A percentile compares a stretch with the other conserved stretches of the same genome.
phyloP scores from a whole-genome alignment of 2,329 filamentous ascomycete species.

The Colletotrichum sp. region DNA sequence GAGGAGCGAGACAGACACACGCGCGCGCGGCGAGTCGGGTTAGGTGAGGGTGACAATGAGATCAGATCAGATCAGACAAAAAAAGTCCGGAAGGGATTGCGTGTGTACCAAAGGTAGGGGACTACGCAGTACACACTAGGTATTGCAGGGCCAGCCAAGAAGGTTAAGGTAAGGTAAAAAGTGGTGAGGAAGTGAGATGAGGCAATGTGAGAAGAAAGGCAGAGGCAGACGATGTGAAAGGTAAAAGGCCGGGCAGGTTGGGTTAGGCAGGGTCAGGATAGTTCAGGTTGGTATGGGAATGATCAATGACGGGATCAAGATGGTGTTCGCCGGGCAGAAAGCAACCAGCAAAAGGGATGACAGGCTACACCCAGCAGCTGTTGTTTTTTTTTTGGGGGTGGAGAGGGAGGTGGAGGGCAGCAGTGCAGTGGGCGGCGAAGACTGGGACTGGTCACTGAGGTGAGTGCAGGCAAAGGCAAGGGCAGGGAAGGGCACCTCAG shows the following conservation, averaged over 20 bases:
- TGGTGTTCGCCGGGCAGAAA: not conserved
- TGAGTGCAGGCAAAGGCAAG: not conserved
- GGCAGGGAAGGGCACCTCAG: not conserved
- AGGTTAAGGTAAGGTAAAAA: not conserved
- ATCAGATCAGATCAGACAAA: not conserved
- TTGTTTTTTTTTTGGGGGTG: not conserved
- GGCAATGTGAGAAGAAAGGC: not conserved
- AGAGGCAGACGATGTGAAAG: not conserved
- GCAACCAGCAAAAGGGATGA: not conserved
- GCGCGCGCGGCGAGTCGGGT: not conserved
- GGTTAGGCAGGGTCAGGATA: not conserved
- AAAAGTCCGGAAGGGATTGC: not conserved
- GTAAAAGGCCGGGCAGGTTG: not conserved
- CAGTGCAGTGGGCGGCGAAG: not conserved
- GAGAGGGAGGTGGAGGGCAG: not conserved
- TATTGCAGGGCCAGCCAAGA: not conserved
- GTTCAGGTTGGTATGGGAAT: slow-evolving; percentile 1
- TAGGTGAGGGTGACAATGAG: not conserved
- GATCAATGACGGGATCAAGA: slow-evolving; percentile 7
- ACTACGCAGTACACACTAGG: not conserved
- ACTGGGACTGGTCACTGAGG: not conserved
- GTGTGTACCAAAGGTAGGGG: not conserved
- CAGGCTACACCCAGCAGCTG: not conserved
- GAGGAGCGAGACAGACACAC: not conserved
- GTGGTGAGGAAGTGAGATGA: not conserved